Conservation (phyloP, 208 protist genomes). For the Leishmania lainsoni region DNA sequence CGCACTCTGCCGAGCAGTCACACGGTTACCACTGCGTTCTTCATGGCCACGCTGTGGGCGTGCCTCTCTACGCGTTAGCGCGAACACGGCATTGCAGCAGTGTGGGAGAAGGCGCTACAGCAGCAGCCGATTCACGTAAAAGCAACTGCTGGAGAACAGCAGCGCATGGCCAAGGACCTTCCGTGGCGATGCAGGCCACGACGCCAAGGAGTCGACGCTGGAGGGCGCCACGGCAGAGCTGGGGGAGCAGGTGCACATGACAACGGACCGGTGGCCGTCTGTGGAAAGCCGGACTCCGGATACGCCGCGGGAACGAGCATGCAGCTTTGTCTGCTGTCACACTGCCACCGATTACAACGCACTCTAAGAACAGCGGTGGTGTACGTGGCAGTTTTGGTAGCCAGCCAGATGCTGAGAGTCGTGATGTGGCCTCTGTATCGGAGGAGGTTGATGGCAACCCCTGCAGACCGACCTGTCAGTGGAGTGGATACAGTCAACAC, state of each 20-base stretch:
- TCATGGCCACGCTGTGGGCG: too few species aligned
- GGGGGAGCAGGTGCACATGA: conserved; percentile 31
- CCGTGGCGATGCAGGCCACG: conserved; percentile 35
- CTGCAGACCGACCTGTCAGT: conserved; percentile 46
- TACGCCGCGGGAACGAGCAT: background rate
- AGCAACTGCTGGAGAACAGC: background rate
- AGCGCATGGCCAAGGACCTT: conserved; percentile 1
- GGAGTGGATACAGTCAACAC: conserved; percentile 30
- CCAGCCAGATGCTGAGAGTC: background rate
- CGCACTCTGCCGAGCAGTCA: too few species aligned
- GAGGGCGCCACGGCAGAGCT: conserved; percentile 38
- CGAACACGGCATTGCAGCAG: too few species aligned
- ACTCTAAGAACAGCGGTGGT: background rate
- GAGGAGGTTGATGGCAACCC: conserved; percentile 15
- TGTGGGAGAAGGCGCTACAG: background rate
- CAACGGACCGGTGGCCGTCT: conserved; percentile 7
- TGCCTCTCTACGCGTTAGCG: too few species aligned
- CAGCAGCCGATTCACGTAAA: background rate
- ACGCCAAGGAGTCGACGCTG: conserved; percentile 31
- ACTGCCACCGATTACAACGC: background rate
- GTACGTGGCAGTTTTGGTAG: background rate
- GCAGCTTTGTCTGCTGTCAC: background rate
- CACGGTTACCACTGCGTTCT: too few species aligned
- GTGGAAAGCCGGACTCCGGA: conserved; percentile 22
- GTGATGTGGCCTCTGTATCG: background rate